A percentile compares a stretch with the other conserved stretches of the same genome.
phyloP scores from a whole-genome alignment of 768 basidiomycete species.

The Xerocomus spinulosus region DNA sequence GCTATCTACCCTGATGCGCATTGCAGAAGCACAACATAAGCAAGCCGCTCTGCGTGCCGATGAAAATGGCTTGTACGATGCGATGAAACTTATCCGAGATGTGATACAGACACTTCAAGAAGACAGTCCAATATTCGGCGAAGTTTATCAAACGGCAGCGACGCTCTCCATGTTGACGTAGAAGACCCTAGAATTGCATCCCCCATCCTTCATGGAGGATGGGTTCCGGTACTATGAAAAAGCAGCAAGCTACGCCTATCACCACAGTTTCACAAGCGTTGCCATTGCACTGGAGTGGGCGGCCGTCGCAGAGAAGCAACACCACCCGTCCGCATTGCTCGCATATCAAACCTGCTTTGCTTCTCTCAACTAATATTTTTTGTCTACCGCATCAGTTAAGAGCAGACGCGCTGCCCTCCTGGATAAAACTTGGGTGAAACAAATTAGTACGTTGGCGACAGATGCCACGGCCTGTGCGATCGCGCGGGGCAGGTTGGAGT shows the following conservation, averaged over 20 bases:
- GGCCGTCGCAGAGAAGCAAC: not conserved
- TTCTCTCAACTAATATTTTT: constrained; percentile 17
- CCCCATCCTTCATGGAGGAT: constrained; percentile 6
- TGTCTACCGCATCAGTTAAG: constrained; percentile 16
- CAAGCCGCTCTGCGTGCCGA: not conserved
- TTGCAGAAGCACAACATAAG: constrained; percentile 3
- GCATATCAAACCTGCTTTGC: constrained; percentile 20
- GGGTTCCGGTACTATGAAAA: constrained; percentile 9
- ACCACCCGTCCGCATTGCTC: constrained; percentile 18
- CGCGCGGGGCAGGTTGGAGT: constrained; percentile 9
- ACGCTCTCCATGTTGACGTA: not conserved
- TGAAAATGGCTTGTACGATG: not conserved
- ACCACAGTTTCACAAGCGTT: constrained; percentile 8
- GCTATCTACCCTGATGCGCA: not conserved
- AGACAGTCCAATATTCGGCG: not conserved
- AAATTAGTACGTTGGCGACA: constrained; percentile 13
- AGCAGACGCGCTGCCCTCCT: constrained; percentile 12
- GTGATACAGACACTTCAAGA: constrained; percentile 5
- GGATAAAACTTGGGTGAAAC: not conserved
- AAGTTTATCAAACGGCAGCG: not conserved
- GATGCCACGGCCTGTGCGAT: constrained; percentile 29
- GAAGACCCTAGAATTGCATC: not conserved
- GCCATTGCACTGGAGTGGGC: constrained; percentile 13
- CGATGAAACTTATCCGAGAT: not conserved
- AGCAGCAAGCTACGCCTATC: constrained; percentile 9